phyloP scores from a whole-genome alignment of 2,329 filamentous ascomycete species.

The Helminthosporium solani region DNA sequence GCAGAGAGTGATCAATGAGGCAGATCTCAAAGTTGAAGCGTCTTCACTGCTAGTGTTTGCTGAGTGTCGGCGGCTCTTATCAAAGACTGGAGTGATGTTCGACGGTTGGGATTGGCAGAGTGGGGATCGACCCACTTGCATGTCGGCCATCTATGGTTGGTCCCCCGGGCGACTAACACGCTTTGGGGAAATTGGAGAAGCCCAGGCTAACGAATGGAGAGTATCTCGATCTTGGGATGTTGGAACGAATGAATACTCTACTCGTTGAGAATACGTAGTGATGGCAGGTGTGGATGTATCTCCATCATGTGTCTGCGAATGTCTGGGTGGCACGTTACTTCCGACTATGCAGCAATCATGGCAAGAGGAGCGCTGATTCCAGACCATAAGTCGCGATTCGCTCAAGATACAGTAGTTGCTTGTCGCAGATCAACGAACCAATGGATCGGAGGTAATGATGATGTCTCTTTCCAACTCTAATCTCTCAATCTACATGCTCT shows the following conservation, averaged over 20 bases:
- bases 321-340: background rate
- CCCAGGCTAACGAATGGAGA: background rate
- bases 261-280: background rate
- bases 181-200: background rate
- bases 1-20: slow-evolving; percentile 6
- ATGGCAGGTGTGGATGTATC: background rate
- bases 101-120: background rate
- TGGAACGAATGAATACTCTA: background rate
- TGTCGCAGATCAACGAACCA: no score
- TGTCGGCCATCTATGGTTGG: no score
- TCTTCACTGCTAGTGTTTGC: slow-evolving; percentile 1
- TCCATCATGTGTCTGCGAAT: background rate
- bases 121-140: background rate
- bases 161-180: background rate
- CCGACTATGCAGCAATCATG: background rate
- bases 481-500: background rate
- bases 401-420: no score
- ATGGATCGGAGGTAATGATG: no score
- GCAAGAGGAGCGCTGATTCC: no score
- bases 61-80: background rate
- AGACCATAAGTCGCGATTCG: no score
- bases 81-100: background rate
- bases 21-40: slow-evolving; percentile 2
- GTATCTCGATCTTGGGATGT: background rate
- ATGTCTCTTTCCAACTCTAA: background rate